Evolutionary conservation across 805 yeast genomes (phyloP), one percentile per base, ranked within the genome.

Genomic region (Ascoidea tarda): DNA sequence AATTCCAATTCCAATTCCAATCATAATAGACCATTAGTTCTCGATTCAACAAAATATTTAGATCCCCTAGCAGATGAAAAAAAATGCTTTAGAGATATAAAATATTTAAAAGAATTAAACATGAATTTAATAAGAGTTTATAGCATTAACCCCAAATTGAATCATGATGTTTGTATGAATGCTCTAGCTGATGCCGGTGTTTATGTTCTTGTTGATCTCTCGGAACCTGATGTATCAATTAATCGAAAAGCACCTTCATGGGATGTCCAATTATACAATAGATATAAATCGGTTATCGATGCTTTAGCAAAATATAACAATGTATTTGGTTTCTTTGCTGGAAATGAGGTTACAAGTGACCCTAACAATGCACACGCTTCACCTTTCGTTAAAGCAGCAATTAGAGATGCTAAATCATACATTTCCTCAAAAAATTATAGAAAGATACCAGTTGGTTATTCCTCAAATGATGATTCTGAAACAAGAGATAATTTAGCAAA

Each of bases 331-430:
- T 90, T 87, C 76, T 90, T 91, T 69, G 98, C 98, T 33, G 99
- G 98, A 56, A 93, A 93, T 69, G 99, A 91, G 75, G 98, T 93
- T 52, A 80, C 91, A 55, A 91, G 90, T 68, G 88, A 87, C 63
- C 70, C 69, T 48, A 71, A 88, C 50, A 90, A 87, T 68, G 86
- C 97, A 12, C 83, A 81, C 59, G 87, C 97, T 38, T 89, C 97
- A 33, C 88, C 97, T 1, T 91, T 82, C 68, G 96, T 93, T 53
- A 93, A 91, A 75, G 96, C 98, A 33, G 96, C 98, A 16, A 76
- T 93, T 56, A 83, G 99, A 69, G 99, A 91, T 66, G 76, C 78
- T 63, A 90, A 87, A 69, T 62, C 74, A 16, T 89, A 93, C 69
- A 86, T 93, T 60, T 67, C 71, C 52, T 74, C 70, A 53, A 71